Evolutionary conservation across 768 basidiomycete species (phyloP), one percentile per base, ranked within the genome.

Genomic region (Candolleomyces aberdarensis): DNA sequence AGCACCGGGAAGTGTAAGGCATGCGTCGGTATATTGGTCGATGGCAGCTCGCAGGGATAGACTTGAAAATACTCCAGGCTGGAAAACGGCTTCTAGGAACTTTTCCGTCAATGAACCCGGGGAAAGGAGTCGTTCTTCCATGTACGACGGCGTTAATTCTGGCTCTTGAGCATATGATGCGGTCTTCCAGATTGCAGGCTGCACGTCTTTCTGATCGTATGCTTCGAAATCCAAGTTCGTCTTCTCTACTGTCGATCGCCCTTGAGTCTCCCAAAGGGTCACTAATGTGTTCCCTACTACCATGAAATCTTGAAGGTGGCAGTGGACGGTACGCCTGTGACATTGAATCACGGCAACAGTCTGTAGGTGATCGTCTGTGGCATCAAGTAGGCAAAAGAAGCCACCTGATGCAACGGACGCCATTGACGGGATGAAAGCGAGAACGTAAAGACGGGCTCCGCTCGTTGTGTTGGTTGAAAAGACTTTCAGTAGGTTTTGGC

Each of bases 11-110:
- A 87, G 77, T 15, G 87, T 85, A 10, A 91, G 80, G 64, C 87
- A 87, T 2, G 86, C 79, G 50, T 88, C 83, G 26, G 85, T 85
- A 72, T 98, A 98, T 64, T 91, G 89, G 61, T 89, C 86, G 57
- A 97, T 80, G 22, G 94, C 94, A 17, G 85, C 88, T 49, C 85
- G 85, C 39, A 97, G 83, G 9, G 94, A 93, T 40, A 91, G 74
- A 2, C 85, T 77, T 9, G 96, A 96, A 74, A 97, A 98, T 56
- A 92, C 81, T 20, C 92, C 93, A 0, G 96, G 95, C 36, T 88
- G 83, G 80, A 96, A 87, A 64, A 97, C 80, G 49, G 88, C 91
- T 56, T 86, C 80, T 68, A 95, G 81, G 74, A 94, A 95, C 63
- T 88, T 89, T 59, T 87, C 87, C 0, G 88, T 80, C 66, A 96